Evolutionary conservation across 495 filamentous ascomycete species (phyloP), one percentile per base, ranked within the genome.

Genomic region (Tuber umbilicatum): DNA sequence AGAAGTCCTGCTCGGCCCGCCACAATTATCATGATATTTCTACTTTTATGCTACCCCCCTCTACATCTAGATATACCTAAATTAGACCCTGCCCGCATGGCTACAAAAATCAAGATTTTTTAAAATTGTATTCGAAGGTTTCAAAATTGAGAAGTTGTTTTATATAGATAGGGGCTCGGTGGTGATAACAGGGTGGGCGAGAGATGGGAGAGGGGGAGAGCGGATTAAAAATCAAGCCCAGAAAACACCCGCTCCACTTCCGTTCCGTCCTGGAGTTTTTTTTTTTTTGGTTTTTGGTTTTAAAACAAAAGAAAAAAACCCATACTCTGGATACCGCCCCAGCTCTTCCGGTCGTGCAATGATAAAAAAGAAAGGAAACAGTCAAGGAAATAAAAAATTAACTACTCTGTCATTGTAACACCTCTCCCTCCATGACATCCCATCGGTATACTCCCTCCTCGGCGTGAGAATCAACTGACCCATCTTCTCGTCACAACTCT

Each of bases 401-500:
- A 64, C 55, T 35, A 35, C 14, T 64, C 27, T 9, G 31, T 64
- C 12, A 64, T 27, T 4, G 16, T 5, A 64, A 14, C 55, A 16
- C n/a, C 55, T 7, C 55, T 4, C 27, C 55, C 27, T 35, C 19
- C 55, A 14, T 31, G n/a, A 27, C 21, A 21, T 2, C 10, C 38
- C 45, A 50, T 9, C 68, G 55, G 21, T 7, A 38, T 70, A 77
- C 50, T 78, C 75, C 50, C 74, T 79, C 45, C 80, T 67, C 50
- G 81, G 37, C 38, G 80, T 79, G 41, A 81, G 70, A 70, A 81
- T 81, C 76, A 81, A 73, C 64, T 79, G 76, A 35, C 80, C 80
- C 67, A 81, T 75, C 55, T 81, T 81, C 73, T 81, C 80, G 50
- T 81, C 80, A 47, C 76, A 76, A 23, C 74, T 73, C 73, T 76